phyloP scores from a whole-genome alignment of 495 filamentous ascomycete species.

The Tuber melanosporum region DNA sequence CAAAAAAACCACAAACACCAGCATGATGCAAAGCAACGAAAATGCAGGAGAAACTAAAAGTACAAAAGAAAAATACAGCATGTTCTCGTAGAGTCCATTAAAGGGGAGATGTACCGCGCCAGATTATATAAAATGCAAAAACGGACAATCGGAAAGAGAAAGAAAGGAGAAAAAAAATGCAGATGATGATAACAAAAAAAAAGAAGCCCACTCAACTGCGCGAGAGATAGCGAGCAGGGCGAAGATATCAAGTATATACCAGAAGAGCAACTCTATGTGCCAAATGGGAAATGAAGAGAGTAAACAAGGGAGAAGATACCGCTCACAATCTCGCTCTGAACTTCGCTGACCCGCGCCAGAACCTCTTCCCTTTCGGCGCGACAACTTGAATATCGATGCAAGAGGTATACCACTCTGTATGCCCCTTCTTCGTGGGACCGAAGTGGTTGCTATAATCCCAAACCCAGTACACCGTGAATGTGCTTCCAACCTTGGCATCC shows the following conservation, averaged over 20 bases:
- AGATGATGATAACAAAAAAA: not conserved
- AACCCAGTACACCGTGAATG: conserved; percentile 39
- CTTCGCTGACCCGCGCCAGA: not conserved
- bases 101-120: not conserved
- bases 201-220: not conserved
- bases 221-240: not conserved
- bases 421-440: conserved; percentile 13
- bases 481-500: conserved; percentile 13
- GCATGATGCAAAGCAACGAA: not conserved
- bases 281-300: not conserved
- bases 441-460: conserved; percentile 37
- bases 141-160: not conserved
- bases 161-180: not conserved
- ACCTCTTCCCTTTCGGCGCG: conserved; percentile 8
- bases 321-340: not conserved
- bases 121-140: not conserved
- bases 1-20: not conserved
- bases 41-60: not conserved
- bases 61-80: not conserved
- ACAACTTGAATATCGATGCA: conserved; percentile 40
- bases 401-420: conserved; percentile 37
- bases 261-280: not conserved
- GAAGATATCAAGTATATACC: not conserved
- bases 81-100: not conserved
- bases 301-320: not conserved